Conservation (phyloP, 2,329 filamentous ascomycete species). For the Claviceps monticola region DNA sequence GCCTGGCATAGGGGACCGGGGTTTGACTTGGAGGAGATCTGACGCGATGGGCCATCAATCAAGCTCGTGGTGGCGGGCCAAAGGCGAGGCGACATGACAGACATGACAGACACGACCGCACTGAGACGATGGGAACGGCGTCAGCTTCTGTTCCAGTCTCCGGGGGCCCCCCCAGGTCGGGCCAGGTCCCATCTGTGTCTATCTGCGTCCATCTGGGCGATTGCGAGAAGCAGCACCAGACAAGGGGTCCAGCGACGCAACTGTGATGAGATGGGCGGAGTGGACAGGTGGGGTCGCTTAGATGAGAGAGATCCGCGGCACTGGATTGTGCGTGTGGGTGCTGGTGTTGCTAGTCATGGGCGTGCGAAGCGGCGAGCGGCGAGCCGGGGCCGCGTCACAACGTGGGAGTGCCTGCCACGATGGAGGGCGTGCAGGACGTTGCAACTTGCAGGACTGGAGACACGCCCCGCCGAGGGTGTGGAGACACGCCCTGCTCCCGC, state of each 20-base stretch:
- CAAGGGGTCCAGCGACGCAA: slow-evolving; percentile 5
- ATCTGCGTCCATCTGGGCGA: not conserved
- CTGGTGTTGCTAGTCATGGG: slow-evolving; percentile 11
- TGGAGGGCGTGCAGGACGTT: slow-evolving; percentile 3
- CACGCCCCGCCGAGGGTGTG: not conserved
- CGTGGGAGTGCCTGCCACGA: slow-evolving; percentile 7
- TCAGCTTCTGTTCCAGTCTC: not conserved
- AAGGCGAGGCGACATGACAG: slow-evolving; percentile 6
- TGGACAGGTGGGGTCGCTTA: slow-evolving; percentile 8
- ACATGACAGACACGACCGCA: not conserved
- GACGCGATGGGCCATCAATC: slow-evolving; percentile 14
- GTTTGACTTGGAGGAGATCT: slow-evolving; percentile 17
- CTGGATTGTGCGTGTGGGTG: slow-evolving; percentile 19
- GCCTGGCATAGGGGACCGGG: slow-evolving; percentile 8
- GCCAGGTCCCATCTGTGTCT: not conserved
- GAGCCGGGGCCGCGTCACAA: slow-evolving; percentile 10
- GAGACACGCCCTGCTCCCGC: not conserved
- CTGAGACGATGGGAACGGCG: not conserved
- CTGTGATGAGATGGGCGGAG: slow-evolving; percentile 8
- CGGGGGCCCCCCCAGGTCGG: not conserved
- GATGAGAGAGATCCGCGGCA: slow-evolving; percentile 17
- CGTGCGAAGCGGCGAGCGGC: slow-evolving; percentile 3
- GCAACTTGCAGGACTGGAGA: too few relatives aligned
- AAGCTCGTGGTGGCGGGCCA: slow-evolving; percentile 22
- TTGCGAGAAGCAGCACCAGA: not conserved